Evolutionary conservation across 768 basidiomycete species (phyloP), one percentile per base, ranked within the genome.

Genomic region (Termitomyces sp.): DNA sequence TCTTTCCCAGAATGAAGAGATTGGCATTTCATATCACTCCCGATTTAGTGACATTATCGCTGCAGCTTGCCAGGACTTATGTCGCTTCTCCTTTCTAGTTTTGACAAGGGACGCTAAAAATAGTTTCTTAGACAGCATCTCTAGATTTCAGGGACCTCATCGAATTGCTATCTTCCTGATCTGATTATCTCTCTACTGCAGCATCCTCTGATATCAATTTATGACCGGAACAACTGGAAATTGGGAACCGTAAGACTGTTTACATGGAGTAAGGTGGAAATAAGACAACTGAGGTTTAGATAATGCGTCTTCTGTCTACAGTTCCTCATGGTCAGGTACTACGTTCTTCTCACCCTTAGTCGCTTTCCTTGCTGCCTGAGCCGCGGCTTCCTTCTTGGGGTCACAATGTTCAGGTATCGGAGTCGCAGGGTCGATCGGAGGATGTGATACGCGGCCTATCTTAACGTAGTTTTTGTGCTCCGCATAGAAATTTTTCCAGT

Each of bases 401-500:
- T 89, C 79, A 68, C 91, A 93, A 59, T 86, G 88, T 62, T 81
- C 83, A 20, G 86, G 90, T 64, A 89, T 78, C n/a, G 89, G 86
- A 63, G 80, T 87, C 31, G 75, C 69, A 45, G 89, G 90, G 72
- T 93, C 88, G 69, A 91, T 91, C 33, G 90, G 85, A 46, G 76
- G 80, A 68, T 93, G 91, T 4, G 78, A 73, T 22, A 97, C 91
- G 57, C 73, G 83, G 22, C 95, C 95, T 44, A 93, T 83, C 67
- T 87, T 87, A 55, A 67, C 65, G 70, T 98, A 98, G 60, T 84
- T 81, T 66, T 90, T 86, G 71, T 93, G 90, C 9, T 91, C 83
- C 0, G 78, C 73, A 67, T 95, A 98, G 77, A 95, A 98, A 31
- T 81, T 78, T 74, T 94, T 95, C 95, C 95, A 98, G 63, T 95